Conservation (phyloP, 805 yeast genomes). For the Ogataea haglerorum region DNA sequence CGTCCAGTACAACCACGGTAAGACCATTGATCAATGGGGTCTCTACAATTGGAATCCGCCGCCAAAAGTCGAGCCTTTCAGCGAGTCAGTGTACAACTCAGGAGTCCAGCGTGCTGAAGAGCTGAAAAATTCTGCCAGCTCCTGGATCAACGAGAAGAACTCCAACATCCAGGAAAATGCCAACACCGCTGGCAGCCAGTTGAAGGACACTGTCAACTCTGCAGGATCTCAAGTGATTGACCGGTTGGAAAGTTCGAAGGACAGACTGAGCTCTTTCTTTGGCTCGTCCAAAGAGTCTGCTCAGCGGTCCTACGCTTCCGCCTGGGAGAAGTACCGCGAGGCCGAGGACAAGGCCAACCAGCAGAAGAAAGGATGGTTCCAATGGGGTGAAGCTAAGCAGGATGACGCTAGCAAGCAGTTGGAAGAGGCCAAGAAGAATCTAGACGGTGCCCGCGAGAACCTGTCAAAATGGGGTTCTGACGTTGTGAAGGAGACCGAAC, state of each 20-base stretch:
- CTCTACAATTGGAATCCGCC: constrained; percentile 29
- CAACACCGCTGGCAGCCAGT: constrained; percentile 7
- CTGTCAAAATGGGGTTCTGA: constrained; percentile 25
- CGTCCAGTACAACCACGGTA: constrained; percentile 28
- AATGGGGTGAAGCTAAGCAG: constrained; percentile 37
- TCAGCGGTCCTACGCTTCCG: constrained; percentile 26
- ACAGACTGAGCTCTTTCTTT: constrained; percentile 14
- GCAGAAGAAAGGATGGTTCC: constrained; percentile 35
- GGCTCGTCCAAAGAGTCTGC: constrained; percentile 23
- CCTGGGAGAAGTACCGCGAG: constrained; percentile 27
- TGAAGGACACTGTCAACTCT: constrained; percentile 13
- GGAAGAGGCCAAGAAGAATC: constrained; percentile 34
- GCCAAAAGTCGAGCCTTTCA: constrained; percentile 17
- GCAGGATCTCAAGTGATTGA: constrained; percentile 16
- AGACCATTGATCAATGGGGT: constrained; percentile 23
- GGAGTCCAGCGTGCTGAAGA: constrained; percentile 23
- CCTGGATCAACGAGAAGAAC: constrained; percentile 22
- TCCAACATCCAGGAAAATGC: constrained; percentile 16
- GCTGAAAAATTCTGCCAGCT: constrained; percentile 17
- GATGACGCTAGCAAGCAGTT: constrained; percentile 34
- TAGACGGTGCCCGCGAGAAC: constrained; percentile 32
- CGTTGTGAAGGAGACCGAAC: constrained; percentile 19
- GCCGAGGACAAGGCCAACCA: constrained; percentile 33
- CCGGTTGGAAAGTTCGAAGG: constrained; percentile 14
- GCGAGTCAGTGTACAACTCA: constrained; percentile 13